phyloP scores from a whole-genome alignment of 495 filamentous ascomycete genomes.

The Hyaloscypha bicolor region DNA sequence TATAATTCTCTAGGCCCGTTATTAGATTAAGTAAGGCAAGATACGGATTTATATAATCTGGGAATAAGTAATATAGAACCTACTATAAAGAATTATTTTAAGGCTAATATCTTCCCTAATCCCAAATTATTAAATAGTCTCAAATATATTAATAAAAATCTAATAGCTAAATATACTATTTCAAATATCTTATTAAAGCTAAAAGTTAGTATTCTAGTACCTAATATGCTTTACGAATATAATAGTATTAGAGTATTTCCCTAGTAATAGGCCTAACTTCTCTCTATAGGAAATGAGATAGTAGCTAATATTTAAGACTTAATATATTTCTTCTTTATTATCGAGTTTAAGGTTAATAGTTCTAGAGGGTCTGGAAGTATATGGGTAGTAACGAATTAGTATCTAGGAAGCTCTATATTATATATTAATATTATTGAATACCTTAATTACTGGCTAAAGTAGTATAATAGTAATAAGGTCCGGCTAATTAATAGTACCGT shows the following conservation, averaged over 20 bases:
- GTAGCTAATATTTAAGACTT: constrained; percentile 28
- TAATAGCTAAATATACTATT: constrained; percentile 27
- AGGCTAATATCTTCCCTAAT: constrained; percentile 10
- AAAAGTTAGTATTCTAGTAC: constrained; percentile 29
- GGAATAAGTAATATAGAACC: constrained; percentile 19
- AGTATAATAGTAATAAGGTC: constrained; percentile 28
- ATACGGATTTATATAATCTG: constrained; percentile 22
- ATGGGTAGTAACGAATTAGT: constrained; percentile 39
- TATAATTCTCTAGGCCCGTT: constrained; percentile 30
- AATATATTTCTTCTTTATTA: constrained; percentile 35
- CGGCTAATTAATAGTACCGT: constrained; percentile 33
- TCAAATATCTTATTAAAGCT: constrained; percentile 19
- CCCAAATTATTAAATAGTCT: neutral
- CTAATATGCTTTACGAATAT: constrained; percentile 34
- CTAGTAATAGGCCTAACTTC: constrained; percentile 29
- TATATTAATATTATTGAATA: constrained; percentile 33
- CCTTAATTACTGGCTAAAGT: constrained; percentile 31
- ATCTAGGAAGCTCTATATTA: constrained; percentile 31
- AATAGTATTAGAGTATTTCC: constrained; percentile 15
- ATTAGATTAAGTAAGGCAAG: constrained; percentile 22
- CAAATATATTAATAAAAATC: constrained; percentile 1
- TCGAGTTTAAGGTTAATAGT: constrained; percentile 36
- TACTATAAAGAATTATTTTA: constrained; percentile 30
- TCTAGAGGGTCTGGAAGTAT: constrained; percentile 21
- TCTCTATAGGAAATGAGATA: constrained; percentile 30